A percentile compares a stretch with the other conserved stretches of the same genome.
These are phyloP conservation scores for Dryas octopetala DNA, from an alignment of 306 rosid genomes.

Conservation along the genomic window DNA sequence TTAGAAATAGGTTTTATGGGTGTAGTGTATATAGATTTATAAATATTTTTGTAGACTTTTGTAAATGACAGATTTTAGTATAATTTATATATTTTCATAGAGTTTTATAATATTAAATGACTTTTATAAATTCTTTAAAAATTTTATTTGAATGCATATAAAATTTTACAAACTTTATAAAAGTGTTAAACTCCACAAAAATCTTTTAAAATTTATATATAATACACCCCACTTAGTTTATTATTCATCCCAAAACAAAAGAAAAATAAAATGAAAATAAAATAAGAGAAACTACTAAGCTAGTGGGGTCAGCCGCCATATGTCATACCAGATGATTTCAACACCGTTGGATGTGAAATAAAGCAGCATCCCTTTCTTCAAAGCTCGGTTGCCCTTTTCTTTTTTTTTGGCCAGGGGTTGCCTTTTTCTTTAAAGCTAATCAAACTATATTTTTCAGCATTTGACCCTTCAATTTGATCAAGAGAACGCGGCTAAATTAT, in stretches of 20 bases:
- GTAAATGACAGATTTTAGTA: no score
- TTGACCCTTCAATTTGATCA: neutral
- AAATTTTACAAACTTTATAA: no score
- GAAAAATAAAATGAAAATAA: neutral
- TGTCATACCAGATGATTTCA: neutral
- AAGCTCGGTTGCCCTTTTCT: neutral
- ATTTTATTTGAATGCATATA: no score
- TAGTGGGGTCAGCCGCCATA: neutral
- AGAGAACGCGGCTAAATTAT: slow-evolving; percentile 2
- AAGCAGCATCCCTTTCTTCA: neutral
- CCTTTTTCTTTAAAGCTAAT: neutral
- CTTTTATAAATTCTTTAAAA: no score
- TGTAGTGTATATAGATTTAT: no score
- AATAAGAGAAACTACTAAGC: neutral
- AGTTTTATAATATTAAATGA: no score
- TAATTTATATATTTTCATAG: no score
- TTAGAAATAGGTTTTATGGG: neutral
- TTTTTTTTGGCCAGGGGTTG: no score
- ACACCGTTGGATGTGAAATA: slow-evolving; percentile 4
- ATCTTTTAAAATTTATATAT: no score
- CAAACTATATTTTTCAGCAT: slow-evolving; percentile 1
- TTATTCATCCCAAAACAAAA: neutral
- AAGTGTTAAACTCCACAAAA: no score
- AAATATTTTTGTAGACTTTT: no score
- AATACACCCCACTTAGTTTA: neutral